Evolutionary conservation across 768 basidiomycete species (phyloP).

Genomic region (Hypholoma sublateritium): DNA sequence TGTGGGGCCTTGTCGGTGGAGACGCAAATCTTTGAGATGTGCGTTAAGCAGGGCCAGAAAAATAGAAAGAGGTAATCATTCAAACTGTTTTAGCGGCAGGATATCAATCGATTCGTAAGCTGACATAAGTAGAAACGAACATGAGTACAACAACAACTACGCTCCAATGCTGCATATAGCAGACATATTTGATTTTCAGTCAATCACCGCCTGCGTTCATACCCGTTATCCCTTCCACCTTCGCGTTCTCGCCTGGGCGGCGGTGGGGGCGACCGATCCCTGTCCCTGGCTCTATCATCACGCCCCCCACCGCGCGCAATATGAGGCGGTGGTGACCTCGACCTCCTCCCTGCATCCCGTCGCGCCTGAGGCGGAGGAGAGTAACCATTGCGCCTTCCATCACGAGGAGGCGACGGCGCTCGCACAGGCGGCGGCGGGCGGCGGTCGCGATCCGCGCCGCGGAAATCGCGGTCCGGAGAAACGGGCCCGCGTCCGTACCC

Average conservation of each 20-base stretch:
- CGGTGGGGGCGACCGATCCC: slow-evolving; percentile 13
- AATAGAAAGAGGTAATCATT: too few species aligned
- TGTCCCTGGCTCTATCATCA: slow-evolving; percentile 11
- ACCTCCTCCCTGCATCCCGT: slow-evolving; percentile 10
- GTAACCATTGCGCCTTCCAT: not conserved
- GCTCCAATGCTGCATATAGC: not conserved
- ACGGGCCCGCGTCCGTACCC: not conserved
- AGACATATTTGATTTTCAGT: not conserved
- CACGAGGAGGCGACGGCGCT: not conserved
- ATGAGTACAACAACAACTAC: not conserved
- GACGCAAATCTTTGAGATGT: too few species aligned
- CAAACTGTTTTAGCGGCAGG: too few species aligned
- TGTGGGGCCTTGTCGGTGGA: too few species aligned
- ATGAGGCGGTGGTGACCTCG: slow-evolving; percentile 22
- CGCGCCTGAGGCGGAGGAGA: slow-evolving; percentile 23
- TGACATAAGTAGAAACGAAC: not conserved
- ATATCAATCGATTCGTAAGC: too few species aligned
- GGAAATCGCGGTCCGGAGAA: slow-evolving; percentile 6
- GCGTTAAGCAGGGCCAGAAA: too few species aligned
- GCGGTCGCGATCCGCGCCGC: slow-evolving; percentile 9
- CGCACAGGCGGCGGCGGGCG: slow-evolving; percentile 4
- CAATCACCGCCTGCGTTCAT: slow-evolving; percentile 16
- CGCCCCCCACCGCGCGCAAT: slow-evolving; percentile 9
- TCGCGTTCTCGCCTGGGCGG: slow-evolving; percentile 14
- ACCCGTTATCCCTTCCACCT: slow-evolving; percentile 18